A percentile compares a stretch with the other conserved stretches of the same genome.
Conservation (phyloP, 2,329 filamentous ascomycete species). For the Monilinia polystroma region DNA sequence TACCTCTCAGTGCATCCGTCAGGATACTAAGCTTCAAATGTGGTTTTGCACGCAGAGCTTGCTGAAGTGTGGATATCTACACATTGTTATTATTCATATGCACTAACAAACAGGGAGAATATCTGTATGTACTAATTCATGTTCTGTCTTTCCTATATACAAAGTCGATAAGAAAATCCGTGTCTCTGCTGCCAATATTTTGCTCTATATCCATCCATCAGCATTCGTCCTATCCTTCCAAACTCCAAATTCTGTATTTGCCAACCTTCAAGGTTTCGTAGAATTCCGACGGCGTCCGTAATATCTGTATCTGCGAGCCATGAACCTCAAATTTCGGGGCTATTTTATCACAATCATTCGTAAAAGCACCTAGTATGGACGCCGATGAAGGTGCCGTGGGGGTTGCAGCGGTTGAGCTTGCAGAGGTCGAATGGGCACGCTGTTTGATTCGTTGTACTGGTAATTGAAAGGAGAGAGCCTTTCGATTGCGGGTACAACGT, state of each 20-base stretch:
- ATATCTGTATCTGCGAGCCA: constrained; percentile 75
- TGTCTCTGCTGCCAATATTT: constrained; percentile 75
- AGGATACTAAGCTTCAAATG: constrained; percentile 81
- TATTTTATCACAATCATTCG: constrained; percentile 78
- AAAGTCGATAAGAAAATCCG: constrained; percentile 92
- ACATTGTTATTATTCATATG: constrained; percentile 16
- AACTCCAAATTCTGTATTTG: constrained; percentile 20
- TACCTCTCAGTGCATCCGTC: constrained; percentile 88
- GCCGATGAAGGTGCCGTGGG: constrained; percentile 46
- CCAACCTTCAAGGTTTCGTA: constrained; percentile 85
- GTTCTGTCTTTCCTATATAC: constrained; percentile 92
- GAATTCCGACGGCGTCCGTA: constrained; percentile 82
- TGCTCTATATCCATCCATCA: constrained; percentile 54
- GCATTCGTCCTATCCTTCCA: constrained; percentile 26
- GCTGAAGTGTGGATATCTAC: constrained; percentile 71
- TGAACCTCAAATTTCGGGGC: constrained; percentile 87
- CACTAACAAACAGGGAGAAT: neutral
- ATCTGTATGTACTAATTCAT: constrained; percentile 59
- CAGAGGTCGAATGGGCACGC: constrained; percentile 38
- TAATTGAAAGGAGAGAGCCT: constrained; percentile 32
- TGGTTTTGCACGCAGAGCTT: constrained; percentile 72
- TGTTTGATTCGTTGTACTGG: constrained; percentile 31
- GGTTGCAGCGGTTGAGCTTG: constrained; percentile 28
- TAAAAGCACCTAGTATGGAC: constrained; percentile 58
- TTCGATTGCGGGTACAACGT: constrained; percentile 39